phyloP scores from a whole-genome alignment of 1,139 yeast species.

The Hansenula sp. region DNA sequence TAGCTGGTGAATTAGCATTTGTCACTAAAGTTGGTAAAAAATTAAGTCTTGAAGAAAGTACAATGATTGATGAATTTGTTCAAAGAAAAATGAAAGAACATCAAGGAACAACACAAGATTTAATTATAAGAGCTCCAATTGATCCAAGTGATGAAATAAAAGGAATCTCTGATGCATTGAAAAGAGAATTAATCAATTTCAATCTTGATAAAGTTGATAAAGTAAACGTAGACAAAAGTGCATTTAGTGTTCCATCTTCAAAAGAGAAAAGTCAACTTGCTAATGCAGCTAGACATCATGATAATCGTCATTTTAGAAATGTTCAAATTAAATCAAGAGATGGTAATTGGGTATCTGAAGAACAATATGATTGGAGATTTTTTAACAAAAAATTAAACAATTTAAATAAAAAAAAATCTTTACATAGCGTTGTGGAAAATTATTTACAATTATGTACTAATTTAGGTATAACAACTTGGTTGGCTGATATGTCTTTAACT shows the following conservation, averaged over 20 bases:
- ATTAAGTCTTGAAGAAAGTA: conserved; percentile 24
- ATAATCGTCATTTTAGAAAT: conserved; percentile 26
- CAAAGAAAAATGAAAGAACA: conserved; percentile 21
- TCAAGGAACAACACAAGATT: conserved; percentile 17
- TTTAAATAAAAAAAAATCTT: conserved; percentile 34
- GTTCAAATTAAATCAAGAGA: conserved; percentile 23
- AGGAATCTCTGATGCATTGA: conserved; percentile 21
- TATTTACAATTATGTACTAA: conserved; percentile 41
- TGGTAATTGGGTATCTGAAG: conserved; percentile 24
- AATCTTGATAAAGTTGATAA: conserved; percentile 14
- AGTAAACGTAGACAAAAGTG: conserved; percentile 14
- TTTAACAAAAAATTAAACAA: conserved; percentile 29
- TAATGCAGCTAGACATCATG: conserved; percentile 23
- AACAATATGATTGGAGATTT: conserved; percentile 39
- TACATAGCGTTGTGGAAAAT: conserved; percentile 40
- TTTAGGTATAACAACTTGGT: conserved; percentile 43
- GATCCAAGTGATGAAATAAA: conserved; percentile 20
- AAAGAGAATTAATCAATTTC: conserved; percentile 23
- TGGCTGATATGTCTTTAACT: conserved; percentile 45
- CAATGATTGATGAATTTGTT: conserved; percentile 28
- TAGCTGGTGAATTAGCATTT: conserved; percentile 32
- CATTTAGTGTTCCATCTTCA: conserved; percentile 20
- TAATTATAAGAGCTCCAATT: conserved; percentile 25
- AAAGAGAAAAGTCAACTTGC: conserved; percentile 24
- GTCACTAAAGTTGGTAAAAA: conserved; percentile 27